Evolutionary conservation across 176 grass and related monocot genomes (phyloP).

Genomic region (Oryza longistaminata): DNA sequence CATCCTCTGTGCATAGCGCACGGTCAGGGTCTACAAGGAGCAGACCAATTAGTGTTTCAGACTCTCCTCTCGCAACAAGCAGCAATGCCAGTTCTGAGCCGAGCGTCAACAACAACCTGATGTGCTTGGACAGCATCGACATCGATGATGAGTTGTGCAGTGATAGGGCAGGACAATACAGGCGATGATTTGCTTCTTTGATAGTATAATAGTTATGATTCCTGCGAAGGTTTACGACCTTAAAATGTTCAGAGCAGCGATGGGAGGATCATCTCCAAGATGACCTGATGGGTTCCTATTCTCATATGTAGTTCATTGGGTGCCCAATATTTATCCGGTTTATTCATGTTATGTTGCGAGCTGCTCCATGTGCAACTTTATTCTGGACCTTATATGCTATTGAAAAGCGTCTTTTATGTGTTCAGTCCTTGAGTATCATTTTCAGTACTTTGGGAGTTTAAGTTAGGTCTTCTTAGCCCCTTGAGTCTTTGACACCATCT

Average conservation of each 20-base stretch:
- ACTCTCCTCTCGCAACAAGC: conserved; percentile 88
- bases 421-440: neutral
- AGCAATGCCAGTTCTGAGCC: conserved; percentile 93
- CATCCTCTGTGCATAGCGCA: conserved; percentile 86
- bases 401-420: conserved; percentile 26
- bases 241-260: conserved; percentile 36
- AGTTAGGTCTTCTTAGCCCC: neutral
- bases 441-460: neutral
- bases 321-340: conserved; percentile 41
- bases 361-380: conserved; percentile 35
- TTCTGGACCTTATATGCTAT: conserved; percentile 32
- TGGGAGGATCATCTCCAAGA: conserved; percentile 10
- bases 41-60: conserved; percentile 60
- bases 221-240: conserved; percentile 23
- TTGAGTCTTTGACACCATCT: neutral
- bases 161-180: conserved; percentile 42
- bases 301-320: conserved; percentile 37
- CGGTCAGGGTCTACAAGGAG: conserved; percentile 73
- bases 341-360: conserved; percentile 34
- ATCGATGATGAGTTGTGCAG: conserved; percentile 81
- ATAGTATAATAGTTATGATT: conserved; percentile 35
- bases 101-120: conserved; percentile 81
- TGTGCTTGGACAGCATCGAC: conserved; percentile 70
- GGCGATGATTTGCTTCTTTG: conserved; percentile 38
- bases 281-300: conserved; percentile 32